Percentiles rank a stretch among this genome's conserved stretches.
These are phyloP conservation scores for Rhizopogon hawkerae DNA, from an alignment of 1,284 basidiomycete genomes.

Conservation along the genomic window DNA sequence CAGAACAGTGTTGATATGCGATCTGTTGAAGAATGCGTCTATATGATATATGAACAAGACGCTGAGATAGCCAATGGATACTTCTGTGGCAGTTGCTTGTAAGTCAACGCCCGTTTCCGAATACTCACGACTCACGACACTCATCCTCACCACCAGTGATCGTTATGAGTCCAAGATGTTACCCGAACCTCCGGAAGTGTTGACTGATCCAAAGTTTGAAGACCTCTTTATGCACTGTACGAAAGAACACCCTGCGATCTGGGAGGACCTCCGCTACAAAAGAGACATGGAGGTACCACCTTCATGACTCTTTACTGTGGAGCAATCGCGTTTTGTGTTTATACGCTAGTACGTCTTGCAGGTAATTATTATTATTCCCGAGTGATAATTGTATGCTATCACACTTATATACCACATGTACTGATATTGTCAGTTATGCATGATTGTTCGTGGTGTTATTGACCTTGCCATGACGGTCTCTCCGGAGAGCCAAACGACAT, in stretches of 20 bases:
- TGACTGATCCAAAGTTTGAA: slow-evolving; percentile 23
- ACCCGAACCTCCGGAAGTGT: slow-evolving; percentile 24
- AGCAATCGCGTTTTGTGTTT: not conserved
- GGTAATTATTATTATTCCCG: slow-evolving; percentile 3
- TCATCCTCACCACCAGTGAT: slow-evolving; percentile 18
- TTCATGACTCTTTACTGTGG: not conserved
- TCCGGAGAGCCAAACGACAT: too few relatives aligned
- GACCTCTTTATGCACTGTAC: slow-evolving; percentile 27
- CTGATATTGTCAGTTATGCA: not conserved
- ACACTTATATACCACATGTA: not conserved
- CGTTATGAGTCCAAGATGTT: slow-evolving; percentile 24
- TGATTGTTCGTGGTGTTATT: not conserved
- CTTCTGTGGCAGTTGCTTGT: slow-evolving; percentile 46
- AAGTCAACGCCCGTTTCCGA: slow-evolving; percentile 19
- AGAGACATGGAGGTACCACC: slow-evolving; percentile 9
- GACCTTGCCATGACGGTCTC: too few relatives aligned
- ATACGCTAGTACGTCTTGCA: slow-evolving; percentile 7
- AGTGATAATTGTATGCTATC: not conserved
- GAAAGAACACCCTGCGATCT: slow-evolving; percentile 22
- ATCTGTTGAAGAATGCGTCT: slow-evolving; percentile 36
- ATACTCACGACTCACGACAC: not conserved
- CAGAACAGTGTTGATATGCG: slow-evolving; percentile 10
- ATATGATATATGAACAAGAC: slow-evolving; percentile 37
- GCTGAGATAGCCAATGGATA: slow-evolving; percentile 30
- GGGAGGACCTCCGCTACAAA: slow-evolving; percentile 20